Base-by-base conservation (phyloP, 257 asterid genomes). In the Prunella vulgaris region DNA sequence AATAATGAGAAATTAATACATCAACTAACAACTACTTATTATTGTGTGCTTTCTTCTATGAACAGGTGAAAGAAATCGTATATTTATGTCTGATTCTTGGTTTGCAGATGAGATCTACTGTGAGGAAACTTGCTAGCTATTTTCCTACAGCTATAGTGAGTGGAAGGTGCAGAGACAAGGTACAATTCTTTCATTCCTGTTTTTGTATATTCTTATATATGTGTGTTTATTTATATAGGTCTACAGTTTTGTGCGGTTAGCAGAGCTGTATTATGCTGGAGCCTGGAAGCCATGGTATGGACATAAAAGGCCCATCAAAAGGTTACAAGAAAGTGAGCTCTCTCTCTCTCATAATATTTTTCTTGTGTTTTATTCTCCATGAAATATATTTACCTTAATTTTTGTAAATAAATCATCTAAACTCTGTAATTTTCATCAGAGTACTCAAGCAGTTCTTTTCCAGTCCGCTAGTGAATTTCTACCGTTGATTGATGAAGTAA, bases 221-320 rank as follows among this genome's bases (percentile, higher is more conserved):
- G n/a, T 56, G 1, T 57, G 12, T 56, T 10, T 71, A 48, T 61
- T 2, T 60, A 21, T 57, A 20, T 52, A 91, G 96, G 97, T 93
- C 7, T 90, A 93, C 60, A 84, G 80, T 44, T 93, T 90, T 82
- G 97, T 93, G 76, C 85, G 89, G 48, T 81, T 93, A 79, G 86
- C 92, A 67, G 98, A 93, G 84, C 85, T 93, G 87, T 93, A 90
- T 83, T 93, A 93, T 70, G 98, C n/a, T n/a, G n/a, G n/a, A n/a
- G n/a, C n/a, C 98, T 65, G 98, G 98, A 63, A 93, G 98, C 85
- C 98, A 93, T 81, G 98, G 98, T 20, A 93, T 93, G 98, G 98
- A 93, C 89, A 93, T 93, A 66, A 90, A 88, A 82, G 98, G 96
- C 72, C 98, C 98, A 74, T 89, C 96, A 24, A 92, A 86, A 80